Base-by-base conservation (phyloP, 371 early-diverging fungal species). In the Conidiobolus incongruus region DNA sequence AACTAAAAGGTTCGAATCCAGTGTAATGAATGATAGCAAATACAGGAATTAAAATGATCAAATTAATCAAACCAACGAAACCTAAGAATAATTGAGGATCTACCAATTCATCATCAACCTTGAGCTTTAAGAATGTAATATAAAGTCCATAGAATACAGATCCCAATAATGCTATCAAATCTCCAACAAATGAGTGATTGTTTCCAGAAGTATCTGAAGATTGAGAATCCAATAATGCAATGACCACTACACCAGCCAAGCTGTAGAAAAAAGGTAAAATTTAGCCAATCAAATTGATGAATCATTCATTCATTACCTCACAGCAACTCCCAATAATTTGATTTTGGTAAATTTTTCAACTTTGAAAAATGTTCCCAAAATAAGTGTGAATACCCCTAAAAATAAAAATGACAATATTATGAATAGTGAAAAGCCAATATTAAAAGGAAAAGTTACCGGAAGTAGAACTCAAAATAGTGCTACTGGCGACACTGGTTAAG, bases 41-140 rank as follows among this genome's bases (percentile, higher is more conserved):
- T 1, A 68, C 45, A 1, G 85, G 85, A 75, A 78, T 73, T 22
- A 84, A 51, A 4, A 76, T 48, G 21, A 78, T 20, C 1, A 72
- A 50, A 52, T 79, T 81, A 42, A 75, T 75, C n/a, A 74, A 47
- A 1, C 87, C 85, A 2, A 86, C 81, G 37, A 70, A 72, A 7
- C 85, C 85, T 54, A 86, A 76, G 46, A 86, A 86, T 35, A 80
- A 51, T 2, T 77, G 72, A 66, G 76, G 71, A 49, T 78, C 61
- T 35, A 86, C 60, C 16, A 76, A 63, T 12, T 63, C 65, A 52
- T 82, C 81, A 47, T 77, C 70, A 43, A 81, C 70, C 37, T 60
- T 66, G 29, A 65, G 48, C 33, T 84, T 84, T 13, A 84, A 55
- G 23, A 81, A 50, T 5, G 73, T 73, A 0, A 76, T 75, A 57